Percentiles rank a stretch among this genome's conserved stretches.
Conservation (phyloP, 2,329 filamentous ascomycete species). For the Grosmannia serpens region DNA sequence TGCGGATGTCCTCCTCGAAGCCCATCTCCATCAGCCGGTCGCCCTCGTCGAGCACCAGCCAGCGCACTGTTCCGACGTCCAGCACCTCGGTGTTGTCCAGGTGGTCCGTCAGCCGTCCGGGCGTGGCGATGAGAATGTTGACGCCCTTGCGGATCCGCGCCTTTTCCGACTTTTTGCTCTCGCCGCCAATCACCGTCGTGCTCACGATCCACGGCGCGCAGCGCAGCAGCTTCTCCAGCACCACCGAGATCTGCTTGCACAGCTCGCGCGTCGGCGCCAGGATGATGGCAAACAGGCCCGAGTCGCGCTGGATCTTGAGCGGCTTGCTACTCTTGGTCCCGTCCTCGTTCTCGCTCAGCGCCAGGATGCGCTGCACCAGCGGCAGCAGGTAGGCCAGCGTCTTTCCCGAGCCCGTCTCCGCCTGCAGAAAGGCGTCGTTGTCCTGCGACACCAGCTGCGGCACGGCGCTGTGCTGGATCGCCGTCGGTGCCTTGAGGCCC, state of each 20-base stretch:
- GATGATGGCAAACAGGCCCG: conserved; percentile 88
- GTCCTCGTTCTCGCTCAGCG: conserved; percentile 50
- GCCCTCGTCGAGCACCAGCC: conserved; percentile 91
- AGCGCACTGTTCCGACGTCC: conserved; percentile 78
- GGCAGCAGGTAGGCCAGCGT: conserved; percentile 92
- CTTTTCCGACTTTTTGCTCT: conserved; percentile 72
- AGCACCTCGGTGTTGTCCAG: conserved; percentile 83
- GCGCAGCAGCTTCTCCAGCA: conserved; percentile 75
- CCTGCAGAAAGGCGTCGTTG: conserved; percentile 89
- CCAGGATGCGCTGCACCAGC: conserved; percentile 77
- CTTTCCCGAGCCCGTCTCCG: conserved; percentile 94
- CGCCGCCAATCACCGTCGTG: conserved; percentile 64
- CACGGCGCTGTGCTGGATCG: conserved; percentile 86
- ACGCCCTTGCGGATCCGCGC: conserved; percentile 86
- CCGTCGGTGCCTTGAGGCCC: conserved; percentile 79
- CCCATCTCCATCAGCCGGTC: conserved; percentile 98
- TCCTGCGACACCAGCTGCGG: conserved; percentile 69
- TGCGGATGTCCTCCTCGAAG: conserved; percentile 87
- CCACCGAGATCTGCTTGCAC: conserved; percentile 83
- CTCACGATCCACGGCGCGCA: conserved; percentile 91
- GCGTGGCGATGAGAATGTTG: conserved; percentile 92
- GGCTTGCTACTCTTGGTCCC: conserved; percentile 23
- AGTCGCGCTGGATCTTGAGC: conserved; percentile 63
- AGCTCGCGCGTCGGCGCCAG: conserved; percentile 87
- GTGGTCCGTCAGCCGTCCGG: conserved; percentile 83